Percentiles rank a stretch among this genome's conserved stretches.
phyloP scores from a whole-genome alignment of 768 basidiomycete genomes.

The Ephemerocybe angulata region DNA sequence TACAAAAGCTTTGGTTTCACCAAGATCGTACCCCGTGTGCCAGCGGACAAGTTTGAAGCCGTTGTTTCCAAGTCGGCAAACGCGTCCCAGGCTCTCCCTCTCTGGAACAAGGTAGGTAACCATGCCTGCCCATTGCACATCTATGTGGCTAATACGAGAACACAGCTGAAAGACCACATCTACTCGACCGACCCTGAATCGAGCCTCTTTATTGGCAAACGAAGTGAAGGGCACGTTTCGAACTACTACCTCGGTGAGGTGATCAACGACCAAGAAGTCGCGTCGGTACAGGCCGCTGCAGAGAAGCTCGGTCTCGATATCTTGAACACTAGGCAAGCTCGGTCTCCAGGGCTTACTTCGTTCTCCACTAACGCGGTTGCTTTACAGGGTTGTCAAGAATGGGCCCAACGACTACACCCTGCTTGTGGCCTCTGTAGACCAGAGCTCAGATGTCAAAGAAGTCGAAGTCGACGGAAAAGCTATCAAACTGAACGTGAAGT shows the following conservation, averaged over 20 bases:
- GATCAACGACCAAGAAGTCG: constrained; percentile 75
- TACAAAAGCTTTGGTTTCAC: constrained; percentile 82
- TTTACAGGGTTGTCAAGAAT: constrained; percentile 74
- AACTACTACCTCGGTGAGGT: constrained; percentile 82
- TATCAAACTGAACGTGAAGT: constrained; percentile 60
- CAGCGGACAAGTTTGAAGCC: constrained; percentile 55
- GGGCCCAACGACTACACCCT: constrained; percentile 60
- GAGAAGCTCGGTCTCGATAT: constrained; percentile 75
- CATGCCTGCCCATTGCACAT: background rate
- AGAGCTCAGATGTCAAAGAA: constrained; percentile 40
- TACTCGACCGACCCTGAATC: constrained; percentile 64
- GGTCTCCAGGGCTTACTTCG: too few relatives aligned
- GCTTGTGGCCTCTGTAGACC: constrained; percentile 66
- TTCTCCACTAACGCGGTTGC: too few relatives aligned
- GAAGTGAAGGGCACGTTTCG: constrained; percentile 68
- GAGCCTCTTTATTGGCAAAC: constrained; percentile 76
- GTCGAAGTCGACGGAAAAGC: constrained; percentile 39
- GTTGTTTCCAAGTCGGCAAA: constrained; percentile 63
- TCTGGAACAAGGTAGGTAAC: constrained; percentile 60
- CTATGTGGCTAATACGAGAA: too few relatives aligned
- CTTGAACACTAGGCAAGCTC: constrained; percentile 80
- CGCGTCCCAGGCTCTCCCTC: constrained; percentile 44
- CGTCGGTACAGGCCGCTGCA: constrained; percentile 66
- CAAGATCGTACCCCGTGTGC: constrained; percentile 76
- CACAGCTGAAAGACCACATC: constrained; percentile 74